Percentiles rank a stretch among this genome's conserved stretches.
Conservation (phyloP, 208 protist genomes). For the Crithidia bombi region DNA sequence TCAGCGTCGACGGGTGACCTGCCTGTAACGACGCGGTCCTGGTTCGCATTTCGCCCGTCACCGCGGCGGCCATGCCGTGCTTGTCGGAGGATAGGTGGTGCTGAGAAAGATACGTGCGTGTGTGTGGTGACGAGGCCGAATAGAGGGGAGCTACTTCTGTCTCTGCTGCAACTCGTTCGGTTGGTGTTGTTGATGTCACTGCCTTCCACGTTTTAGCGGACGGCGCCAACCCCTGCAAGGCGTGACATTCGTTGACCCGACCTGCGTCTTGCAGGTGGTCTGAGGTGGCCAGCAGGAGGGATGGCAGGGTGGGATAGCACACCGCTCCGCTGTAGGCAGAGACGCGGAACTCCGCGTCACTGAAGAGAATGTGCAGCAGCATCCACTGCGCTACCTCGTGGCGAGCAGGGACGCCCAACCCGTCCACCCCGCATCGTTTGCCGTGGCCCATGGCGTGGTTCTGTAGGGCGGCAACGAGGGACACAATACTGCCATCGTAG, state of each 20-base stretch:
- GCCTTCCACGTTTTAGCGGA: constrained; percentile 3
- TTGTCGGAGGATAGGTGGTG: background rate
- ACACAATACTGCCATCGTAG: constrained; percentile 11
- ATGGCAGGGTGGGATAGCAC: constrained; percentile 67
- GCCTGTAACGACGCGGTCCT: no score
- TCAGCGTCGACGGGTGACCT: no score
- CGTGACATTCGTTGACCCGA: background rate
- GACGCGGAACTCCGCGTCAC: constrained; percentile 69
- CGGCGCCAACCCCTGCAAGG: constrained; percentile 7
- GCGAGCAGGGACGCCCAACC: constrained; percentile 6
- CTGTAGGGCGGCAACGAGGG: constrained; percentile 19
- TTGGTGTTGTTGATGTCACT: background rate
- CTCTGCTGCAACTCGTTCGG: background rate
- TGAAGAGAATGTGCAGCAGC: constrained; percentile 47
- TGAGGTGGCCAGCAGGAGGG: constrained; percentile 45
- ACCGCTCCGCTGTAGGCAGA: constrained; percentile 42
- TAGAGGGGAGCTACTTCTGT: no score
- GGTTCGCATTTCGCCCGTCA: no score
- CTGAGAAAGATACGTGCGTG: background rate
- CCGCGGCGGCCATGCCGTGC: no score
- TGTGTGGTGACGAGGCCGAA: no score
- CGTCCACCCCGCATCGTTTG: no score
- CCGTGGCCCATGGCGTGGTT: no score
- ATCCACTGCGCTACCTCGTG: constrained; percentile 45
- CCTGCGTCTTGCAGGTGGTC: constrained; percentile 11